Conservation (phyloP, 176 grass and related monocot genomes). For the Hsuehochloa calcarea region DNA sequence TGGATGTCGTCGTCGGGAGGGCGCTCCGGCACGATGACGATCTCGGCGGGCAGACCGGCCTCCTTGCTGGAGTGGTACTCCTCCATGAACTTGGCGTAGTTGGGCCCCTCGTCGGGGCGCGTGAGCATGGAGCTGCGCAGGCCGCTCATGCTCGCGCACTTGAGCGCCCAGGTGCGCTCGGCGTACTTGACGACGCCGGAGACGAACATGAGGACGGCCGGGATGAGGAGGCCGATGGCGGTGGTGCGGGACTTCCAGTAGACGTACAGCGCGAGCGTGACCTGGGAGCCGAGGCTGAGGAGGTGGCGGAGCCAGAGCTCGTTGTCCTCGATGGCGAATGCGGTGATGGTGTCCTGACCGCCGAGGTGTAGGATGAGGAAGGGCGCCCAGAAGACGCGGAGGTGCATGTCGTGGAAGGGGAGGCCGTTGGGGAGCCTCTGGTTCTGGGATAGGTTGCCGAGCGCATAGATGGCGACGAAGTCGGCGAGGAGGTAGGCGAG, state of each 20-base stretch:
- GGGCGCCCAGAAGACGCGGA: neutral
- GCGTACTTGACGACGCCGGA: conserved; percentile 41
- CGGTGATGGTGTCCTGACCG: conserved; percentile 35
- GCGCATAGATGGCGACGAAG: conserved; percentile 18
- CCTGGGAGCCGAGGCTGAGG: conserved; percentile 32
- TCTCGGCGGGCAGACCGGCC: conserved; percentile 32
- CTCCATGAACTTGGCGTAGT: conserved; percentile 59
- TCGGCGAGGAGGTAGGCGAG: conserved; percentile 27
- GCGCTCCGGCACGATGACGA: conserved; percentile 30
- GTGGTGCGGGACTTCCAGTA: conserved; percentile 37
- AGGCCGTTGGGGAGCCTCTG: neutral
- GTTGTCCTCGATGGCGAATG: conserved; percentile 42
- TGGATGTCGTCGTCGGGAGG: neutral
- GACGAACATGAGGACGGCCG: conserved; percentile 36
- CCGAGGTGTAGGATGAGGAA: conserved; percentile 26
- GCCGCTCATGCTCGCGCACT: conserved; percentile 44
- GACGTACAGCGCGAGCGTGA: conserved; percentile 32
- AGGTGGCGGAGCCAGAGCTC: conserved; percentile 42
- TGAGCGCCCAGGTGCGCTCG: conserved; percentile 44
- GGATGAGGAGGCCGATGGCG: neutral
- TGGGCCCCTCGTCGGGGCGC: conserved; percentile 32
- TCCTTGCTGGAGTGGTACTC: conserved; percentile 44
- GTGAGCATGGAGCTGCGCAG: conserved; percentile 45
- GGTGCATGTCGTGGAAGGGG: too few relatives aligned
- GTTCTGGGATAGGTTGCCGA: conserved; percentile 1